phyloP scores from a whole-genome alignment of 2,329 filamentous ascomycete genomes.

The Cladosporium velox region DNA sequence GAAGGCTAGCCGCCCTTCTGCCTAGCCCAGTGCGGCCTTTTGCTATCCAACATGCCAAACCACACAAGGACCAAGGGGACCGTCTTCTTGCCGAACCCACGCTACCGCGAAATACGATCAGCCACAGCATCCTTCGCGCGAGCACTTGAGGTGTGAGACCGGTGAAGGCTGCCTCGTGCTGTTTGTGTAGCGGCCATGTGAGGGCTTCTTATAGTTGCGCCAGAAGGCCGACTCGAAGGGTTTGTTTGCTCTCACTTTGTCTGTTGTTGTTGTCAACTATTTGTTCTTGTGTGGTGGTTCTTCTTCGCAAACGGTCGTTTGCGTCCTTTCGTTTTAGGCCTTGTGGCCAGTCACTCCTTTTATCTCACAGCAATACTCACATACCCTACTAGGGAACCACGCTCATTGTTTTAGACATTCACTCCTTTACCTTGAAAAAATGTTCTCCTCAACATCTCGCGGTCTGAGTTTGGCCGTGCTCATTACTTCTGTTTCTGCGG shows the following conservation, averaged over 20 bases:
- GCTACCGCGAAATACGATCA: conserved; percentile 13
- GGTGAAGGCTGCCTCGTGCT: conserved; percentile 9
- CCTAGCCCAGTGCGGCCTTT: not conserved
- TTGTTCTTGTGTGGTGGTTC: not conserved
- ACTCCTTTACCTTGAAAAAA: conserved; percentile 22
- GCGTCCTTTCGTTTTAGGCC: conserved; percentile 59
- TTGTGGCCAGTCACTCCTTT: conserved; percentile 30
- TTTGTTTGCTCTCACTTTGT: not conserved
- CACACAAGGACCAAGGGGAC: not conserved
- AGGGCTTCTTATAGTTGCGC: conserved; percentile 8
- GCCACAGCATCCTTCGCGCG: conserved; percentile 18
- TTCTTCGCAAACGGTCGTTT: conserved; percentile 41
- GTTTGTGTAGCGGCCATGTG: not conserved
- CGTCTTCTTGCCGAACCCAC: not conserved
- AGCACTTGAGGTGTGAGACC: conserved; percentile 12
- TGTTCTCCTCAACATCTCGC: conserved; percentile 37
- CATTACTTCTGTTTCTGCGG: conserved; percentile 36
- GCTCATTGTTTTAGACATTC: conserved; percentile 41
- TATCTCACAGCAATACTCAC: conserved; percentile 26
- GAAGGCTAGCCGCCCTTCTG: not conserved
- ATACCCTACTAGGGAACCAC: conserved; percentile 41
- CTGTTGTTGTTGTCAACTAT: not conserved
- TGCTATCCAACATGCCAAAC: not conserved
- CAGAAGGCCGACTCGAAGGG: not conserved
- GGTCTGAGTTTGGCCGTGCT: conserved; percentile 40